Conservation (phyloP, 257 asterid genomes). For the Pogostemon cablin region DNA sequence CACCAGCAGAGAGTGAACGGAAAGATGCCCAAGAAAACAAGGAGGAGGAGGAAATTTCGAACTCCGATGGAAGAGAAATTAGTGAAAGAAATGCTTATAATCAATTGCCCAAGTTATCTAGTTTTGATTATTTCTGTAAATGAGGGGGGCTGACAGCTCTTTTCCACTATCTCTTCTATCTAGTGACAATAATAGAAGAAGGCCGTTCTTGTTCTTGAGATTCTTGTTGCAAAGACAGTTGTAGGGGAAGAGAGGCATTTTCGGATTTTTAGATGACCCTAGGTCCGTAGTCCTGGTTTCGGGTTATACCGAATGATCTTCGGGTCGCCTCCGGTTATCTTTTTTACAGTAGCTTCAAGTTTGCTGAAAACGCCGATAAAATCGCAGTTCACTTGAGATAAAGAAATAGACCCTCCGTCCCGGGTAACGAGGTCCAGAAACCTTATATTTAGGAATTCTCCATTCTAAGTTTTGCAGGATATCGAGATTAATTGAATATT, state of each 20-base stretch:
- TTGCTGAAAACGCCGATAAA: background rate
- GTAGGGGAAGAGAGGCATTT: conserved; percentile 24
- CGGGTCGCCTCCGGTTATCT: conserved; percentile 20
- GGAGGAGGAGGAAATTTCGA: background rate
- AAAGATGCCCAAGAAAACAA: conserved; percentile 7
- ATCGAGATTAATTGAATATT: too few species aligned
- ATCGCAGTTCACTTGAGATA: background rate
- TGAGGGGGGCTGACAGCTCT: conserved; percentile 32
- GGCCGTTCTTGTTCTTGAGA: conserved; percentile 19
- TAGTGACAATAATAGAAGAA: conserved; percentile 30
- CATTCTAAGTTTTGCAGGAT: too few species aligned
- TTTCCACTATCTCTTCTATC: conserved; percentile 25
- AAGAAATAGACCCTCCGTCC: background rate
- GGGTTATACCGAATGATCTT: conserved; percentile 19
- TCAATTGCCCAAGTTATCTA: conserved; percentile 10
- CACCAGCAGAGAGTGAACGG: conserved; percentile 23
- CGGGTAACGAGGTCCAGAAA: too few species aligned
- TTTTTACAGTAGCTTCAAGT: conserved; percentile 16
- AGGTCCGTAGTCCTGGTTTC: conserved; percentile 1
- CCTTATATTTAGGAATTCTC: too few species aligned
- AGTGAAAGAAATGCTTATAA: conserved; percentile 5
- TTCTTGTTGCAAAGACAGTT: conserved; percentile 29
- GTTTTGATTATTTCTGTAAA: background rate
- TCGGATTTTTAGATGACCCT: conserved; percentile 6
- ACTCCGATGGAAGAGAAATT: conserved; percentile 22